A percentile compares a stretch with the other conserved stretches of the same genome.
phyloP scores from a whole-genome alignment of 2,329 filamentous ascomycete species.

The Penicillium concentricum region DNA sequence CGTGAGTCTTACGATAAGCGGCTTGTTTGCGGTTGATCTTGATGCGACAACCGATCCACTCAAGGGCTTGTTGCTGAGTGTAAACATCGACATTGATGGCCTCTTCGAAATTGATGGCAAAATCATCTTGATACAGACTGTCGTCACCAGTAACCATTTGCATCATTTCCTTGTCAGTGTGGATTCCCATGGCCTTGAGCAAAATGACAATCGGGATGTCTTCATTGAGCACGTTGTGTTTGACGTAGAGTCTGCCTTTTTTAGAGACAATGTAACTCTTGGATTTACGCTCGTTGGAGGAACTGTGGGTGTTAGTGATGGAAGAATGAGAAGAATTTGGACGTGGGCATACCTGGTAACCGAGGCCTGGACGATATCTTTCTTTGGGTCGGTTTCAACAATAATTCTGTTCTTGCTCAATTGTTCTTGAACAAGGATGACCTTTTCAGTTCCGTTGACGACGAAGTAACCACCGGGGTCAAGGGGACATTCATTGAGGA shows the following conservation, averaged over 20 bases:
- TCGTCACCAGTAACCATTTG: constrained; percentile 86
- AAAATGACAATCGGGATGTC: constrained; percentile 93
- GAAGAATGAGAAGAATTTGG: neutral
- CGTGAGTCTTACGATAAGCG: constrained; percentile 70
- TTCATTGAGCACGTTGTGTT: constrained; percentile 90
- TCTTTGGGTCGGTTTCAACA: constrained; percentile 88
- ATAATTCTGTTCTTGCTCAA: constrained; percentile 99
- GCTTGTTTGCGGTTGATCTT: constrained; percentile 73
- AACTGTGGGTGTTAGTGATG: constrained; percentile 56
- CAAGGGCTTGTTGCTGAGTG: constrained; percentile 92
- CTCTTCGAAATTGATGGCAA: constrained; percentile 92
- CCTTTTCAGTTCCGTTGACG: constrained; percentile 95
- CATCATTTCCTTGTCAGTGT: constrained; percentile 93
- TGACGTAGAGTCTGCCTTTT: constrained; percentile 84
- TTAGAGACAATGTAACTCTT: constrained; percentile 96
- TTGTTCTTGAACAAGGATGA: constrained; percentile 97
- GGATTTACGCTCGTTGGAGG: constrained; percentile 94
- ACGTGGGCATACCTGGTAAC: constrained; percentile 64
- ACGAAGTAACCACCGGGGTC: constrained; percentile 98
- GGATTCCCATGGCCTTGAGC: constrained; percentile 87
- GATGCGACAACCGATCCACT: constrained; percentile 83
- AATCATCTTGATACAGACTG: constrained; percentile 87
- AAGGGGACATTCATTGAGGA: constrained; percentile 90
- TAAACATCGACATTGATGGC: constrained; percentile 78
- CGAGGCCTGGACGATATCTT: constrained; percentile 89